phyloP scores from a whole-genome alignment of 1,284 basidiomycete species.

The Ceratobasidium sp. region DNA sequence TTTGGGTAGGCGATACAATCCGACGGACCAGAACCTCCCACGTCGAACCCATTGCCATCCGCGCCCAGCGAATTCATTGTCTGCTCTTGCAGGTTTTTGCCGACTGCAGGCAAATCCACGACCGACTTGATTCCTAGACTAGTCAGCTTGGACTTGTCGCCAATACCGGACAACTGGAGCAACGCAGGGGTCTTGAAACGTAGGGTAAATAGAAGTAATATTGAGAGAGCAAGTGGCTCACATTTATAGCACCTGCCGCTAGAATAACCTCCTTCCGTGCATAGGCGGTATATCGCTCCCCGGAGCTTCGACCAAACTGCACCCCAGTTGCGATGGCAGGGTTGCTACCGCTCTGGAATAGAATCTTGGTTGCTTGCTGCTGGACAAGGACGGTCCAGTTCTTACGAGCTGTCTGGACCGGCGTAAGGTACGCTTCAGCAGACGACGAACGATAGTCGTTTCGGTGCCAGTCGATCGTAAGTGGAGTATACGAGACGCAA shows the following conservation, averaged over 20 bases:
- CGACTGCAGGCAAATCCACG: conserved; percentile 40
- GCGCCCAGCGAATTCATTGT: conserved; percentile 44
- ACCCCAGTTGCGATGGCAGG: conserved; percentile 43
- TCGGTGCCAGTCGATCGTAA: conserved; percentile 58
- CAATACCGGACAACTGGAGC: conserved; percentile 41
- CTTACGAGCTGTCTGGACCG: conserved; percentile 57
- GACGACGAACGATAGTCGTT: conserved; percentile 60
- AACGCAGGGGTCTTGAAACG: conserved; percentile 16
- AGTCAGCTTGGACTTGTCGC: conserved; percentile 29
- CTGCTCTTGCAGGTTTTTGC: conserved; percentile 46
- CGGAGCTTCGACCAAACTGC: conserved; percentile 26
- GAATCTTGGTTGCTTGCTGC: conserved; percentile 56
- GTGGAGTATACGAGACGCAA: conserved; percentile 69
- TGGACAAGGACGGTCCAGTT: conserved; percentile 60
- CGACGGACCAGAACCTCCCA: conserved; percentile 60
- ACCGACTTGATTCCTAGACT: conserved; percentile 29
- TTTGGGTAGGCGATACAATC: conserved; percentile 66
- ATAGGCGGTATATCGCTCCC: conserved; percentile 24
- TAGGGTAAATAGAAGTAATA: neutral
- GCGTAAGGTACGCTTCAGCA: conserved; percentile 62
- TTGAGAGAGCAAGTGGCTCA: neutral
- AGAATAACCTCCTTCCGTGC: conserved; percentile 47
- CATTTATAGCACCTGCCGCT: conserved; percentile 36
- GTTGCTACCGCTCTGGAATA: conserved; percentile 49
- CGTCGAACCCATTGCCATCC: conserved; percentile 44